A percentile compares a stretch with the other conserved stretches of the same genome.
Conservation (phyloP, 164 flowering plant species). For the Pachysandra terminalis region DNA sequence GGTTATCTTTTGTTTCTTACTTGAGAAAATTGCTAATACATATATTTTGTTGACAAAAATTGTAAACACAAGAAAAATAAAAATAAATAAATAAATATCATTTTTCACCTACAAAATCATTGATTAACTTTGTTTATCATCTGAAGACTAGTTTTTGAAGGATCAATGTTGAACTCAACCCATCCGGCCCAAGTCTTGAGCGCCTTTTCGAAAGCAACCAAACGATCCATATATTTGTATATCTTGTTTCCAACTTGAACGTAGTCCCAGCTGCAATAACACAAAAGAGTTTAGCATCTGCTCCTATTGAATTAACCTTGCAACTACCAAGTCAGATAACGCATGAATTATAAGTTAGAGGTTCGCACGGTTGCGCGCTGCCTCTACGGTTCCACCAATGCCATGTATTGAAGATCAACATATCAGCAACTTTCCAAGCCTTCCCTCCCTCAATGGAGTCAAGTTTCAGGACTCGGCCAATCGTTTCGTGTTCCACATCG, state of each 20-base stretch:
- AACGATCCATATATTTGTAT: constrained; percentile 14
- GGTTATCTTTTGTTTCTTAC: too few species aligned
- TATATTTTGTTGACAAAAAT: too few species aligned
- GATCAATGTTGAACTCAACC: constrained; percentile 10
- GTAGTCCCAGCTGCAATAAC: constrained; percentile 25
- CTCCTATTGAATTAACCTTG: background rate
- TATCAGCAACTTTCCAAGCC: background rate
- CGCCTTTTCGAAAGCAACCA: constrained; percentile 6
- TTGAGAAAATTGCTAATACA: too few species aligned
- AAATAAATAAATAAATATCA: too few species aligned
- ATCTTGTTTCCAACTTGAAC: constrained; percentile 6
- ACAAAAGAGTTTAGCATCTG: too few species aligned
- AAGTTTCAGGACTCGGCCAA: constrained; percentile 5
- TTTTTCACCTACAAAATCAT: constrained; percentile 6
- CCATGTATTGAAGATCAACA: constrained; percentile 2
- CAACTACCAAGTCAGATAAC: background rate
- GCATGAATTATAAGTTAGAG: background rate
- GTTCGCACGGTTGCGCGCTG: background rate
- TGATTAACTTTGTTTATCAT: too few species aligned
- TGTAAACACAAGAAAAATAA: too few species aligned
- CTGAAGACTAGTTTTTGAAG: constrained; percentile 11
- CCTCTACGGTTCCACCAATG: background rate
- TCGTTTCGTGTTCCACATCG: background rate
- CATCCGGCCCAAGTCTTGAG: constrained; percentile 14
- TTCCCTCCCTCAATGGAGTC: background rate